Conservation (phyloP, 352 stramenopile species). For the Phytophthora sansomeana region DNA sequence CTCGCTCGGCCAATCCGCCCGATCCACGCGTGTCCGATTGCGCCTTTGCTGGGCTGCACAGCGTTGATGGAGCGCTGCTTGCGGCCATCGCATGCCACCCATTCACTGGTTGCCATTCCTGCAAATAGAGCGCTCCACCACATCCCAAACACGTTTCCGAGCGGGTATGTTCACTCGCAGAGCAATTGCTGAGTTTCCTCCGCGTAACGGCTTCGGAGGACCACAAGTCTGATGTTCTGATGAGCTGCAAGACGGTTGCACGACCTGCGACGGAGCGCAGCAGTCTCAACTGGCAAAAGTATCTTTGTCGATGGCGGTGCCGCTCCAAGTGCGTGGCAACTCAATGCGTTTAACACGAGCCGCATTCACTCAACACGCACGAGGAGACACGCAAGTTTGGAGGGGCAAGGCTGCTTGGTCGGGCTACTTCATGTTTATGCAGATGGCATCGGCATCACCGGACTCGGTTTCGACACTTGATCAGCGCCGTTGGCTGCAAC, state of each 20-base stretch:
- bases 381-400: neutral
- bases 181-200: neutral
- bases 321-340: conserved; percentile 15
- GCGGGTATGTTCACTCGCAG: conserved; percentile 5
- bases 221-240: no score
- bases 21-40: conserved; percentile 17
- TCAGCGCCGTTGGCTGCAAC: neutral
- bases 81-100: neutral
- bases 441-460: conserved; percentile 11
- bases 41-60: conserved; percentile 17
- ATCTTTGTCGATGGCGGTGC: conserved; percentile 12
- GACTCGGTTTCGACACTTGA: conserved; percentile 10
- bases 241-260: no score
- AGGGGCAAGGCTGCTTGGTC: neutral
- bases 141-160: neutral
- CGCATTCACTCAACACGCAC: conserved; percentile 16
- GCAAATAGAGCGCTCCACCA: conserved; percentile 5
- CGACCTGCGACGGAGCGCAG: conserved; percentile 16
- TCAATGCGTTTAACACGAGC: conserved; percentile 24
- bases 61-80: neutral
- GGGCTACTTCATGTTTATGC: conserved; percentile 29
- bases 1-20: neutral
- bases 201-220: no score
- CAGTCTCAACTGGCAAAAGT: conserved; percentile 6
- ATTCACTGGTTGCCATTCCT: conserved; percentile 6